A percentile compares a stretch with the other conserved stretches of the same genome.
phyloP scores from a whole-genome alignment of 1,139 yeast genomes.

The Kazachstania sp. region DNA sequence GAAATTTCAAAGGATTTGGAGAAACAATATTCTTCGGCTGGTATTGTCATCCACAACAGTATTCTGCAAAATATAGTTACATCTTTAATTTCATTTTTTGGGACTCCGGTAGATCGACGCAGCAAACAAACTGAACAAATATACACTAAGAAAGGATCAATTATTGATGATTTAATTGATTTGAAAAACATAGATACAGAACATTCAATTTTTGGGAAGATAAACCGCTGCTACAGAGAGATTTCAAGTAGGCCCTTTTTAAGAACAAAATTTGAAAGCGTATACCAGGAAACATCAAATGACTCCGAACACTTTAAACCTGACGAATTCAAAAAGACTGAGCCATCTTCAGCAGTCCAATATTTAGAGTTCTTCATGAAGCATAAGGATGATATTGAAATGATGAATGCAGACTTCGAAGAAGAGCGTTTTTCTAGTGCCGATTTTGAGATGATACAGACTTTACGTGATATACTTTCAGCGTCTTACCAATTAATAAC shows the following conservation, averaged over 20 bases:
- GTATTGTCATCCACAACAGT: slow-evolving; percentile 6
- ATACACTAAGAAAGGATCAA: neutral
- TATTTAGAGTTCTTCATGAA: slow-evolving; percentile 8
- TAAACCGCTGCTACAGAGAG: slow-evolving; percentile 11
- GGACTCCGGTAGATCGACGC: neutral
- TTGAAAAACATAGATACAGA: slow-evolving; percentile 9
- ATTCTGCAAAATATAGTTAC: slow-evolving; percentile 2
- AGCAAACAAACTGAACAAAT: neutral
- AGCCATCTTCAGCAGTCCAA: slow-evolving; percentile 9
- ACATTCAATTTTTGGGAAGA: slow-evolving; percentile 12
- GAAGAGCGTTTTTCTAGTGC: slow-evolving; percentile 9
- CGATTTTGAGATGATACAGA: slow-evolving; percentile 8
- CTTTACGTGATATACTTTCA: neutral
- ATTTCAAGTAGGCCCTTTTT: slow-evolving; percentile 3
- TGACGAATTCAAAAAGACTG: slow-evolving; percentile 4
- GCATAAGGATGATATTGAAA: slow-evolving; percentile 7
- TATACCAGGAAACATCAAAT: neutral
- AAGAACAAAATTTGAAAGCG: slow-evolving; percentile 4
- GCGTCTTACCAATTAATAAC: slow-evolving; percentile 1
- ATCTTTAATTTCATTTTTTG: slow-evolving; percentile 1
- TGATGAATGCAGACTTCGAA: slow-evolving; percentile 7
- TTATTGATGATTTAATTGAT: slow-evolving; percentile 10
- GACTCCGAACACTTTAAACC: neutral
- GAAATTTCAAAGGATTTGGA: neutral
- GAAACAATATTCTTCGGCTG: neutral